Conservation (phyloP, 352 stramenopile species). For the Phytopythium mirpurense region DNA sequence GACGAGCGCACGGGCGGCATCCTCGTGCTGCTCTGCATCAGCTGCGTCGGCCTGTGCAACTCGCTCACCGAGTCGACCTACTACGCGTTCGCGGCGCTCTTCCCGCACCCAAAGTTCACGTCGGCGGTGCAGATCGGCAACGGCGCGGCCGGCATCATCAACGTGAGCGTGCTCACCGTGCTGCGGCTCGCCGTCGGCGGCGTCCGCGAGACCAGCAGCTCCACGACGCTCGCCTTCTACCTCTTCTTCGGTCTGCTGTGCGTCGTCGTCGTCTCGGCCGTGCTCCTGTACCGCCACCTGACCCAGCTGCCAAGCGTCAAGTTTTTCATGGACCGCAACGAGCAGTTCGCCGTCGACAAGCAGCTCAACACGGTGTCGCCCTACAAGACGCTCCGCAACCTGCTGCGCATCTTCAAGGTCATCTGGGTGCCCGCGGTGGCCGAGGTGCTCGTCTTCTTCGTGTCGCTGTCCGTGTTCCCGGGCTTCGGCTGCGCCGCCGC, state of each 20-base stretch:
- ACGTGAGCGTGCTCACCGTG: constrained; percentile 37
- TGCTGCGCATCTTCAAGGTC: constrained; percentile 35
- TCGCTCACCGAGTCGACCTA: constrained; percentile 41
- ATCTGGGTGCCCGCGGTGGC: constrained; percentile 33
- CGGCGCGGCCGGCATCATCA: constrained; percentile 30
- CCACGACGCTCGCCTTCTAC: constrained; percentile 30
- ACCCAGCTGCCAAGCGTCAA: constrained; percentile 23
- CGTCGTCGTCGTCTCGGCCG: constrained; percentile 24
- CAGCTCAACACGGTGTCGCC: constrained; percentile 17
- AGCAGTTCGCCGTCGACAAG: constrained; percentile 17
- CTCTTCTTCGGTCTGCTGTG: constrained; percentile 43
- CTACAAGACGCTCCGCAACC: constrained; percentile 22
- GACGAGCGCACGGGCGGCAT: constrained; percentile 29
- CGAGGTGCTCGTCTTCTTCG: constrained; percentile 44
- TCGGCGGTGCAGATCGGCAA: constrained; percentile 55
- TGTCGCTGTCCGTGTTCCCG: constrained; percentile 12
- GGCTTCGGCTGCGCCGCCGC: constrained; percentile 18
- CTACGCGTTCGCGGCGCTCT: constrained; percentile 43
- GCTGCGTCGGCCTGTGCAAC: constrained; percentile 30
- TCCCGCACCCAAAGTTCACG: constrained; percentile 46
- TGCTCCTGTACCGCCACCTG: constrained; percentile 28
- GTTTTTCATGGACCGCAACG: constrained; percentile 40
- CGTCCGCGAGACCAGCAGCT: constrained; percentile 19
- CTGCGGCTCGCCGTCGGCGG: constrained; percentile 36
- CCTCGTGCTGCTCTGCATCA: constrained; percentile 39